Evolutionary conservation across 2,329 filamentous ascomycete species (phyloP).

Genomic region (Phoma sp.): DNA sequence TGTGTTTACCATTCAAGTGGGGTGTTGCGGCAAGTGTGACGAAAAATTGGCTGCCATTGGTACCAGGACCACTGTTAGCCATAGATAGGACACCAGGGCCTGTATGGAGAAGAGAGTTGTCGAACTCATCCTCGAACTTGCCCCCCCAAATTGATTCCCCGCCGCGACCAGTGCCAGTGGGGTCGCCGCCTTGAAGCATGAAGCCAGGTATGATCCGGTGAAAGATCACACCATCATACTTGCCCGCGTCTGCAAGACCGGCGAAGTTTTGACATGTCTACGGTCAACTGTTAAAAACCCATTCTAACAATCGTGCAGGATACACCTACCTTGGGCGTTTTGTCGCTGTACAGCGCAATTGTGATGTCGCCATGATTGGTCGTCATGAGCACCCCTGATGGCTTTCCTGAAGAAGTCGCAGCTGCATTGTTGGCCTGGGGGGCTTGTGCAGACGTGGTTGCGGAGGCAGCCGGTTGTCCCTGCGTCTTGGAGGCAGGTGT

Average conservation of each 20-base stretch:
- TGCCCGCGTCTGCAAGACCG: slow-evolving; percentile 78
- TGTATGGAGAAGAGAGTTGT: slow-evolving; percentile 78
- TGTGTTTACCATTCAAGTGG: slow-evolving; percentile 98
- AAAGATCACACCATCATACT: slow-evolving; percentile 86
- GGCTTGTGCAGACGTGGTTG: slow-evolving; percentile 3
- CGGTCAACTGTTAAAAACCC: not conserved
- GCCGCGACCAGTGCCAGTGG: slow-evolving; percentile 89
- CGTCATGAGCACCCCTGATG: slow-evolving; percentile 4
- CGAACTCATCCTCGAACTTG: slow-evolving; percentile 92
- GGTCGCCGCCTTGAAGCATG: slow-evolving; percentile 95
- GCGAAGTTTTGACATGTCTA: slow-evolving; percentile 83
- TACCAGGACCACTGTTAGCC: slow-evolving; percentile 92
- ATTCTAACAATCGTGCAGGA: not conserved
- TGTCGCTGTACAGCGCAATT: slow-evolving; percentile 85
- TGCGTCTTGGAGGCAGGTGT: not conserved
- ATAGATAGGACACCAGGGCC: slow-evolving; percentile 91
- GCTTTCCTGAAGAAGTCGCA: not conserved
- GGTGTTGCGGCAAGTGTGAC: slow-evolving; percentile 92
- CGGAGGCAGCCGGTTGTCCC: not conserved
- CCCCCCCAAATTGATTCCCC: slow-evolving; percentile 90
- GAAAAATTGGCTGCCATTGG: slow-evolving; percentile 96
- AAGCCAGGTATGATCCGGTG: slow-evolving; percentile 95
- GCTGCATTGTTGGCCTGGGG: not conserved
- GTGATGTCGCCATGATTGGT: slow-evolving; percentile 74
- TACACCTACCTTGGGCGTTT: slow-evolving; percentile 70